A percentile compares a stretch with the other conserved stretches of the same genome.
phyloP scores from a whole-genome alignment of 1,139 yeast genomes.

The Kodamaea alishanica region DNA sequence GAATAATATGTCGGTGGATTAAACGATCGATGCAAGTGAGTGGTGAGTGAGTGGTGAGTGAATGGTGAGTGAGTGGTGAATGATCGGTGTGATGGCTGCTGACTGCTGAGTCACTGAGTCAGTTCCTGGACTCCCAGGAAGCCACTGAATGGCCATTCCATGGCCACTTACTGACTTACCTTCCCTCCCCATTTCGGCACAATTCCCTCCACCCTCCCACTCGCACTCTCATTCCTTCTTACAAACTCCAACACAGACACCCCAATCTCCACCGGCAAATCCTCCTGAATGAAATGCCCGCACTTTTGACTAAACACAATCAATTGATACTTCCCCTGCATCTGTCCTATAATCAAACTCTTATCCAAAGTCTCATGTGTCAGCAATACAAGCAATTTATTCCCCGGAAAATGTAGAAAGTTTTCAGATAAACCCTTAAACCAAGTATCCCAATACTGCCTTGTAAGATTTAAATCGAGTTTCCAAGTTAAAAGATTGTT shows the following conservation, averaged over 20 bases:
- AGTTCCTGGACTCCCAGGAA: no score
- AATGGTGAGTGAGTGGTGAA: no score
- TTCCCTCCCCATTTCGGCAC: conserved; percentile 54
- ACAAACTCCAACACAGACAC: conserved; percentile 49
- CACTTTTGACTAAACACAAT: conserved; percentile 65
- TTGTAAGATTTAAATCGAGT: conserved; percentile 57
- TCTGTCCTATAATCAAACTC: conserved; percentile 84
- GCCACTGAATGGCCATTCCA: no score
- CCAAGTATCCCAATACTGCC: conserved; percentile 80
- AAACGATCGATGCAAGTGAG: neutral
- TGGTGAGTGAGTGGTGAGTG: no score
- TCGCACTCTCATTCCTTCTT: conserved; percentile 34
- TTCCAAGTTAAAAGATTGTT: conserved; percentile 48
- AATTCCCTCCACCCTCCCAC: conserved; percentile 33
- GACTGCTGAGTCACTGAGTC: no score
- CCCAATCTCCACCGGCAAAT: conserved; percentile 68
- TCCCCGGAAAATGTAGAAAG: conserved; percentile 51
- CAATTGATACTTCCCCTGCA: conserved; percentile 93
- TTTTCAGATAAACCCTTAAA: conserved; percentile 63
- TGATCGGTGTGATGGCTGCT: no score
- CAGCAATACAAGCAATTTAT: conserved; percentile 76
- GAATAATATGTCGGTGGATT: conserved; percentile 15
- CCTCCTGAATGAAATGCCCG: conserved; percentile 95
- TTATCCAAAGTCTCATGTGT: conserved; percentile 89
- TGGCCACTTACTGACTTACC: no score